Base-by-base conservation (phyloP, 306 rosid species). In the Rosa multiflora region DNA sequence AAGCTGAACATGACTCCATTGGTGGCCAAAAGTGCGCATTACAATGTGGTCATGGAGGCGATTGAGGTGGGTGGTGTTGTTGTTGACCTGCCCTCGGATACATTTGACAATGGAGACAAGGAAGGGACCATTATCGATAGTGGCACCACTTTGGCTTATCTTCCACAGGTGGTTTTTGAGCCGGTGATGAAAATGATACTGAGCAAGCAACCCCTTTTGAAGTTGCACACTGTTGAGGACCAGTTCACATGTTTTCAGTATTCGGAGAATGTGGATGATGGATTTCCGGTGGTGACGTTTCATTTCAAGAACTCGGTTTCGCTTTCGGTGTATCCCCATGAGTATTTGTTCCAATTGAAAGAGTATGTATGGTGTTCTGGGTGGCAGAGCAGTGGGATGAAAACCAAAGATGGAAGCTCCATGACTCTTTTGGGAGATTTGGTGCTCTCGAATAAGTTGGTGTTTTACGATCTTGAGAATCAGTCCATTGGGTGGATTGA, bases 141-240 rank as follows among this genome's bases (percentile, higher is more conserved):
- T 66, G 99, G 99, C 63, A 93, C 99, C 62, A 96, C 99, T 69
- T 83, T 96, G 86, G 96, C 93, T 81, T 96, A 91, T 85, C 86
- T 96, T 80, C 99, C 99, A 8, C 53, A 77, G 8, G 42, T 23
- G 26, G 67, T 93, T 82, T 86, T 89, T 62, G 79, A 82, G 4
- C 83, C 85, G 52, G 47, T 96, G 56, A 26, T 89, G 70, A 13
- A n/a, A 40, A 76, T 91, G 97, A n/a, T 91, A 79, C 51, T 89
- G 62, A 77, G 55, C 20, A 18, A 53, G 83, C 90, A 88, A 70
- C 42, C 78, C n/a, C 80, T 74, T 61, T 53, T 91, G 90, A 81
- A 87, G 69, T 63, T 90, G 32, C 69, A 67, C 46, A 69, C 83
- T 5, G 82, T 89, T 49, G 90, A 90, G n/a, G 80, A 84, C 0